Evolutionary conservation across 106 monocot species (phyloP).

Genomic region (Chionographis japonica): DNA sequence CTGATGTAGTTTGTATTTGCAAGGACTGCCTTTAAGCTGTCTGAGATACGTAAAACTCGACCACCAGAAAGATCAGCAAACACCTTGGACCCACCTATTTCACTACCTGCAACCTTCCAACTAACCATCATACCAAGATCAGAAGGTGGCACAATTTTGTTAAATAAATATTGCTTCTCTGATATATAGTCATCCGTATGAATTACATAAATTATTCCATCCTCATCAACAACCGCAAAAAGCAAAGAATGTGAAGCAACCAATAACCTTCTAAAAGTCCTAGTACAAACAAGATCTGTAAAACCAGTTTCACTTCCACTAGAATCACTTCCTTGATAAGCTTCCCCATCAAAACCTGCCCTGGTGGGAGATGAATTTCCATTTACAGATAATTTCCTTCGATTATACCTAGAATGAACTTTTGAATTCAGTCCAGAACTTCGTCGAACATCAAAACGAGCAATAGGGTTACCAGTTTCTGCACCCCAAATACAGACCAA

Average conservation of each 20-base stretch:
- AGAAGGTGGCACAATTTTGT: constrained; percentile 9
- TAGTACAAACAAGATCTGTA: constrained; percentile 1
- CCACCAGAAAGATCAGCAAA: constrained; percentile 12
- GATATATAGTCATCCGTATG: constrained; percentile 38
- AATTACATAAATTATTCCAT: constrained; percentile 64
- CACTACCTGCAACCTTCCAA: constrained; percentile 62
- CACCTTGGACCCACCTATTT: constrained; percentile 39
- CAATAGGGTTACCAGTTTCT: constrained; percentile 40
- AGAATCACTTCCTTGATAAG: constrained; percentile 4
- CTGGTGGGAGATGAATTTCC: constrained; percentile 1
- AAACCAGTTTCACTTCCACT: constrained; percentile 4
- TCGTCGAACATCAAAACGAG: constrained; percentile 31
- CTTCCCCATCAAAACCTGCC: constrained; percentile 1
- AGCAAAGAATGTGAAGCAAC: constrained; percentile 45
- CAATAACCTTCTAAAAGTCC: constrained; percentile 54
- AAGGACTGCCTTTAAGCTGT: constrained; percentile 1
- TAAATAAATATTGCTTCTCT: constrained; percentile 11
- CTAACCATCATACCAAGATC: constrained; percentile 28
- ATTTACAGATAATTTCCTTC: neutral
- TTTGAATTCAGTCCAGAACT: constrained; percentile 21
- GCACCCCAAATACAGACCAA: constrained; percentile 49
- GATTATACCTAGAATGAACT: constrained; percentile 2
- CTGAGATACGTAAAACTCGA: constrained; percentile 8
- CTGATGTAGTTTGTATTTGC: constrained; percentile 2
- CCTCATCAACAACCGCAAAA: constrained; percentile 55